Conservation (phyloP, 345 rosid genomes). For the Ricinus communis region DNA sequence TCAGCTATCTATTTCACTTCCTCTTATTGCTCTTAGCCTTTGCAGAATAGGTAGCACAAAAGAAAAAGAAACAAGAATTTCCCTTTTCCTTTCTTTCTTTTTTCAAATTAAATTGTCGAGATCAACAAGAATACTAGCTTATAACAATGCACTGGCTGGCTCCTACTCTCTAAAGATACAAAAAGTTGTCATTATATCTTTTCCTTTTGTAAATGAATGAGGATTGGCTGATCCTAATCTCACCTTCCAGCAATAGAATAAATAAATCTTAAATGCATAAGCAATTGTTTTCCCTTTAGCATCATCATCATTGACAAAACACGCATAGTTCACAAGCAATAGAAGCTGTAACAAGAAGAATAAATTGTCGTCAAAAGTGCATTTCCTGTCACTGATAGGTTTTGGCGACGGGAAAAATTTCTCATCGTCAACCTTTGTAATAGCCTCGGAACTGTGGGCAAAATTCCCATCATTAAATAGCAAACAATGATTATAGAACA, state of each 20-base stretch:
- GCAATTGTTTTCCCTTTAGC: constrained; percentile 10
- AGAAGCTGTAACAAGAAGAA: too few species aligned
- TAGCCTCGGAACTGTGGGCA: too few species aligned
- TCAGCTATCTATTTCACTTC: not conserved
- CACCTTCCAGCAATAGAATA: constrained; percentile 24
- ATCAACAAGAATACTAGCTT: not conserved
- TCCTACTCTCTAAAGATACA: constrained; percentile 14
- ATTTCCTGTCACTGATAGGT: too few species aligned
- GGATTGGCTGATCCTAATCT: constrained; percentile 28
- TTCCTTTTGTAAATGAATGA: constrained; percentile 23
- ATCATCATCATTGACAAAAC: constrained; percentile 12
- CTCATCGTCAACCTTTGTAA: too few species aligned
- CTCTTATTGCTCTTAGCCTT: not conserved
- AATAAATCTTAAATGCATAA: constrained; percentile 12
- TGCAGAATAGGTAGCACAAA: not conserved
- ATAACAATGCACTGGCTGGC: constrained; percentile 5
- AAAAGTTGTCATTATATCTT: constrained; percentile 17
- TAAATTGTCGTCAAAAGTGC: too few species aligned
- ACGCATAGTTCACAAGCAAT: too few species aligned
- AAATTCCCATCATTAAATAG: too few species aligned
- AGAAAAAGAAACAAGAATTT: not conserved
- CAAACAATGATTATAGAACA: too few species aligned
- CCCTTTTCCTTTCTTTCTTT: not conserved
- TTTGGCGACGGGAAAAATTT: too few species aligned
- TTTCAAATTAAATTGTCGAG: not conserved